Conservation (phyloP, 352 stramenopile genomes). For the Phytophthora citricola region DNA sequence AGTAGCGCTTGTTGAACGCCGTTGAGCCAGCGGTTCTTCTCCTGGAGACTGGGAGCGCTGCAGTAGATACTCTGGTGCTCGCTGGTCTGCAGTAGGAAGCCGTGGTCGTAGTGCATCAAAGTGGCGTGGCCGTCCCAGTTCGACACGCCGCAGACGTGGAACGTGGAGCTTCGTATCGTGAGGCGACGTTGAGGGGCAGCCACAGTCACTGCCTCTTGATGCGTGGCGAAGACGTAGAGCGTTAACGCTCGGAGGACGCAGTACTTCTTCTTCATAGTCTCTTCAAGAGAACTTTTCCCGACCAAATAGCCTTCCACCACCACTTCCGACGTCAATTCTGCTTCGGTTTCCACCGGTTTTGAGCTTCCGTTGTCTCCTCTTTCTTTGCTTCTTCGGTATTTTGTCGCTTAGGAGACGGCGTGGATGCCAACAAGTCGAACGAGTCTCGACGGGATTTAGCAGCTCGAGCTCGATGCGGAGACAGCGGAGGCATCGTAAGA, state of each 20-base stretch:
- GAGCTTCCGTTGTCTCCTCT: not conserved
- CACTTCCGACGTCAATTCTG: slow-evolving; percentile 15
- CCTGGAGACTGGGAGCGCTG: slow-evolving; percentile 62
- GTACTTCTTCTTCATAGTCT: slow-evolving; percentile 70
- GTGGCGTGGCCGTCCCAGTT: slow-evolving; percentile 72
- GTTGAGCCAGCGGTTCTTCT: slow-evolving; percentile 73
- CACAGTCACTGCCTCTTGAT: slow-evolving; percentile 36
- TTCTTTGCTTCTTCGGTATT: slow-evolving; percentile 14
- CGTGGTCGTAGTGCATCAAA: slow-evolving; percentile 75
- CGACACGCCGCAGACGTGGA: slow-evolving; percentile 50
- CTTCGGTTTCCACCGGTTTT: not conserved
- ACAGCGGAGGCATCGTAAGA: slow-evolving; percentile 78
- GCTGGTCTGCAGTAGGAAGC: slow-evolving; percentile 69
- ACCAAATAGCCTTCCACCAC: slow-evolving; percentile 68
- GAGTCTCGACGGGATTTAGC: slow-evolving; percentile 73
- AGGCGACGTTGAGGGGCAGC: not conserved
- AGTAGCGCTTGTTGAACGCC: slow-evolving; percentile 65
- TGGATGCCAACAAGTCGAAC: slow-evolving; percentile 62
- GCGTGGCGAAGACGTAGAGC: slow-evolving; percentile 51
- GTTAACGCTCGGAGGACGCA: slow-evolving; percentile 54
- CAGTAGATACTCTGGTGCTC: slow-evolving; percentile 69
- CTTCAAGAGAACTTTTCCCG: slow-evolving; percentile 46
- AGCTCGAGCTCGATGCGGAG: slow-evolving; percentile 69
- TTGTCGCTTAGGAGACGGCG: slow-evolving; percentile 25
- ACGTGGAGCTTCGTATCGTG: slow-evolving; percentile 16